phyloP scores from a whole-genome alignment of 306 rosid species.

The Vigna reflexopilosa region DNA sequence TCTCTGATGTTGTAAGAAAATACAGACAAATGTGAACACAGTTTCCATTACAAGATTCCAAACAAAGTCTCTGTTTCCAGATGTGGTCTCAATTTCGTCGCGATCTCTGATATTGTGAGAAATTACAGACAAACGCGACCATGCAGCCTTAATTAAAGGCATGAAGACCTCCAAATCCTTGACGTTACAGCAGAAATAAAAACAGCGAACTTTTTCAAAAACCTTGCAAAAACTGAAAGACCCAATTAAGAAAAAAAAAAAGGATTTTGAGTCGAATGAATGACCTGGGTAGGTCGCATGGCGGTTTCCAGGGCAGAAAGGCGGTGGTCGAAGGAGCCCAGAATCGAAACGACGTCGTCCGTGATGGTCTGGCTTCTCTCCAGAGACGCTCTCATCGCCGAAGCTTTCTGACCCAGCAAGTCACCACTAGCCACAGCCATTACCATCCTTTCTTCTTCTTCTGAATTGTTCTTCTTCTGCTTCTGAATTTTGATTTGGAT shows the following conservation, averaged over 20 bases:
- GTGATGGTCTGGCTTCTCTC: constrained; percentile 80
- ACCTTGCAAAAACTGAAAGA: background rate
- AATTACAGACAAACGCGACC: background rate
- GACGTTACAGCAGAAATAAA: background rate
- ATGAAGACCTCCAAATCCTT: background rate
- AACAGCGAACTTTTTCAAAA: background rate
- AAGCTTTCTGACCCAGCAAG: constrained; percentile 67
- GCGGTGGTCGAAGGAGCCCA: constrained; percentile 87
- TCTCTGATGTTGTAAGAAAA: background rate
- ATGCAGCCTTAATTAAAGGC: background rate
- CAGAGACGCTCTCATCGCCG: constrained; percentile 70
- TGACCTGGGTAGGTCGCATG: constrained; percentile 92
- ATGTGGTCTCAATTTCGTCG: background rate
- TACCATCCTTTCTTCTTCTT: constrained; percentile 50
- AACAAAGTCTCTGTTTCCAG: background rate
- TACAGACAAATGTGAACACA: background rate
- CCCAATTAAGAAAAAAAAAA: background rate
- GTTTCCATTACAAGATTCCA: background rate
- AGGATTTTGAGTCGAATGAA: background rate
- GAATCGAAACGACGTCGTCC: constrained; percentile 73
- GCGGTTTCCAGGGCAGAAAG: constrained; percentile 88
- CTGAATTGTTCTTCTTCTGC: background rate
- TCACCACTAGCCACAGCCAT: constrained; percentile 52
- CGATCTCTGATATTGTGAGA: background rate
- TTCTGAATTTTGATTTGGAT: background rate